These are phyloP conservation scores for Clonostachys solani DNA, from an alignment of 2,329 filamentous ascomycete genomes.

Conservation along the genomic window DNA sequence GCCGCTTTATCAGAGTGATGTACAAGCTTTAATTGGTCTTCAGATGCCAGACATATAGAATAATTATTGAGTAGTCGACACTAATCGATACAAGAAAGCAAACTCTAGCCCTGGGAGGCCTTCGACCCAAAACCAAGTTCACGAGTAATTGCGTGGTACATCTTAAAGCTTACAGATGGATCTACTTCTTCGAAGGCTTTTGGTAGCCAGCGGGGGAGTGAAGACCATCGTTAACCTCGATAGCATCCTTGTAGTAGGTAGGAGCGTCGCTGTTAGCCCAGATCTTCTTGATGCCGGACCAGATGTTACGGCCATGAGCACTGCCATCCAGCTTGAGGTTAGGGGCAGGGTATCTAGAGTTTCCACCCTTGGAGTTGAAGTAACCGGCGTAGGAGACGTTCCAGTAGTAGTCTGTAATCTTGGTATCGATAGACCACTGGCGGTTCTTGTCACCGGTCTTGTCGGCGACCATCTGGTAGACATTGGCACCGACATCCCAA, in stretches of 20 bases:
- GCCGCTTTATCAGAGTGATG: no score
- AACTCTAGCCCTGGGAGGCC: no score
- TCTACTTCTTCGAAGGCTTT: neutral
- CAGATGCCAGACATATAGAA: no score
- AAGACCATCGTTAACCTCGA: conserved; percentile 34
- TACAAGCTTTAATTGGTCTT: no score
- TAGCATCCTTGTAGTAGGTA: conserved; percentile 34
- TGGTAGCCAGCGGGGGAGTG: conserved; percentile 34
- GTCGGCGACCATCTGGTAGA: conserved; percentile 57
- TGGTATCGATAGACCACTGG: conserved; percentile 21
- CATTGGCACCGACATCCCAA: conserved; percentile 69
- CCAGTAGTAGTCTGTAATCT: conserved; percentile 38
- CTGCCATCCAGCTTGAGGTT: conserved; percentile 28
- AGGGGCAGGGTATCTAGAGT: conserved; percentile 29
- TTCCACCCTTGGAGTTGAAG: conserved; percentile 31
- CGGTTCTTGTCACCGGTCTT: conserved; percentile 52
- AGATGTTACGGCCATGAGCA: conserved; percentile 23
- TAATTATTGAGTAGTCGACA: no score
- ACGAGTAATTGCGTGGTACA: no score
- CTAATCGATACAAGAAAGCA: no score
- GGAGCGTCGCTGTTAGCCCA: conserved; percentile 31
- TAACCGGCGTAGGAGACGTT: conserved; percentile 51
- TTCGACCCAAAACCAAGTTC: no score
- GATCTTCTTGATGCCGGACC: conserved; percentile 26
- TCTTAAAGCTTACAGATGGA: no score